These are phyloP conservation scores for Amylostereum areolatum DNA, from an alignment of 1,284 basidiomycete genomes.

Conservation along the genomic window DNA sequence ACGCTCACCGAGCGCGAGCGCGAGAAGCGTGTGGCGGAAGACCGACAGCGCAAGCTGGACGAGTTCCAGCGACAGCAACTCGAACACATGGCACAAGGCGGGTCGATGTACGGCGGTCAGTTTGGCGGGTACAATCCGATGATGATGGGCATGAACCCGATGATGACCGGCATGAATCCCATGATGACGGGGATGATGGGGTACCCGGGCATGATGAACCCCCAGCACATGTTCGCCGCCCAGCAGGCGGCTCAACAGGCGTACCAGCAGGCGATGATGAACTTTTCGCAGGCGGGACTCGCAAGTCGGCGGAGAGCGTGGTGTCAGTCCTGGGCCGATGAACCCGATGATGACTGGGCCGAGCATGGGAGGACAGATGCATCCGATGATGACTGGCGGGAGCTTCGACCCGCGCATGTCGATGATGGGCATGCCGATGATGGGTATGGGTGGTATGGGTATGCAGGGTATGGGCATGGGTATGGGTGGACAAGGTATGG, in stretches of 20 bases:
- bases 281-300: slow-evolving; percentile 78
- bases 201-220: slow-evolving; percentile 67
- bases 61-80: slow-evolving; percentile 86
- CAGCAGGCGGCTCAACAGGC: slow-evolving; percentile 81
- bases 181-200: slow-evolving; percentile 37
- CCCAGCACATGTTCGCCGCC: slow-evolving; percentile 86
- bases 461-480: slow-evolving; percentile 23
- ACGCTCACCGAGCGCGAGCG: slow-evolving; percentile 92
- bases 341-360: slow-evolving; percentile 55
- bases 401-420: slow-evolving; percentile 44
- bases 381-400: slow-evolving; percentile 53
- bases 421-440: slow-evolving; percentile 54
- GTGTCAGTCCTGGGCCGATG: slow-evolving; percentile 28
- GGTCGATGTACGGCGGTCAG: slow-evolving; percentile 56
- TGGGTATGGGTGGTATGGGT: slow-evolving; percentile 30
- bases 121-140: slow-evolving; percentile 34
- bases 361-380: slow-evolving; percentile 32
- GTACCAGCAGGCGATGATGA: slow-evolving; percentile 87
- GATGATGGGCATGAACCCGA: slow-evolving; percentile 53
- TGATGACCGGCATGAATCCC: slow-evolving; percentile 40
- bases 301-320: slow-evolving; percentile 54
- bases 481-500: slow-evolving; percentile 1
- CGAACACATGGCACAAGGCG: slow-evolving; percentile 77
- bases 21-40: slow-evolving; percentile 85
- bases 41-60: slow-evolving; percentile 87